These are phyloP conservation scores for Xylaria sp. DNA, from an alignment of 495 filamentous ascomycete species.

Conservation along the genomic window DNA sequence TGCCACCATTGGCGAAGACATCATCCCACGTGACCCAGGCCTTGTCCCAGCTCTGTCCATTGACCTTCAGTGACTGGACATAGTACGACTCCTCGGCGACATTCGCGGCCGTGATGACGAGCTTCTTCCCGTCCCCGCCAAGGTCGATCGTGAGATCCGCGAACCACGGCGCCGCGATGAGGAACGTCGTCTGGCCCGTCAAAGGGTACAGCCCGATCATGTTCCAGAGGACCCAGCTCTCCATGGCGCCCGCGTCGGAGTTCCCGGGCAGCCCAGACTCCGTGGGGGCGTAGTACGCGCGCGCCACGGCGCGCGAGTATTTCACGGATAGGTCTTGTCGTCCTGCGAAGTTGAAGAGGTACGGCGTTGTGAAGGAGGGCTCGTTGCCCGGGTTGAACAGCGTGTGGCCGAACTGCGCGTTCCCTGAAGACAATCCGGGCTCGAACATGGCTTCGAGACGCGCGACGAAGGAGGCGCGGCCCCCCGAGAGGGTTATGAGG, in stretches of 20 bases:
- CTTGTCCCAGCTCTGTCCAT: constrained; percentile 58
- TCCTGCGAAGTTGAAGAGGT: constrained; percentile 73
- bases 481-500: constrained; percentile 65
- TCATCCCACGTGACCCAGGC: constrained; percentile 70
- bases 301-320: constrained; percentile 59
- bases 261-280: constrained; percentile 68
- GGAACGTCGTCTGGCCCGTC: constrained; percentile 68
- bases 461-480: constrained; percentile 60
- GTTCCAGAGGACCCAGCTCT: constrained; percentile 72
- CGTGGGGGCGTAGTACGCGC: constrained; percentile 61
- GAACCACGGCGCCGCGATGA: constrained; percentile 70
- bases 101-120: constrained; percentile 62
- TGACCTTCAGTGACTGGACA: constrained; percentile 61
- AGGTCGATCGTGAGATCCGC: constrained; percentile 63
- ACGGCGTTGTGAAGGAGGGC: constrained; percentile 72
- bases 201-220: constrained; percentile 75
- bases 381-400: constrained; percentile 76
- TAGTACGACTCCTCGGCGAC: constrained; percentile 57
- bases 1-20: constrained; percentile 67
- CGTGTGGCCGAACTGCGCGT: constrained; percentile 56
- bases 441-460: constrained; percentile 69
- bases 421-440: constrained; percentile 60
- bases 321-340: constrained; percentile 66
- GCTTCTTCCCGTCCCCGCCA: constrained; percentile 50
- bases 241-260: constrained; percentile 74